These are phyloP conservation scores for Diaporthe ilicicola DNA, from an alignment of 2,329 filamentous ascomycete genomes.

Conservation along the genomic window DNA sequence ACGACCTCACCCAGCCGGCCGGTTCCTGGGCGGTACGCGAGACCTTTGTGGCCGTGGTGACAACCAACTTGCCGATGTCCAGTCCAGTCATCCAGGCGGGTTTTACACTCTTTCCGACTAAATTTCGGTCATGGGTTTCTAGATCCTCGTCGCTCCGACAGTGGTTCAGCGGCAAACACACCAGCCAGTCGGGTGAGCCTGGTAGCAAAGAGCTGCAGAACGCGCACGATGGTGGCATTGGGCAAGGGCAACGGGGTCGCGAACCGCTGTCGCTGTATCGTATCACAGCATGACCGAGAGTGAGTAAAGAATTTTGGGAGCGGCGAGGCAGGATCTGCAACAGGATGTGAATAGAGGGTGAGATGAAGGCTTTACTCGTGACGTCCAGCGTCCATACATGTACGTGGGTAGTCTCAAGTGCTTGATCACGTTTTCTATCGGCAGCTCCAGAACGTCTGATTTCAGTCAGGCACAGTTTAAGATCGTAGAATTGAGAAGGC, in stretches of 20 bases:
- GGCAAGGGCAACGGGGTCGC: neutral
- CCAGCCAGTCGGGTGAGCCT: neutral
- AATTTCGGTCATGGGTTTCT: neutral
- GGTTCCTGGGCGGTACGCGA: constrained; percentile 48
- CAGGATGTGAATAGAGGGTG: neutral
- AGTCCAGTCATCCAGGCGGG: neutral
- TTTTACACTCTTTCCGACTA: neutral
- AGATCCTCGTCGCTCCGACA: neutral
- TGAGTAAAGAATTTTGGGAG: constrained; percentile 2
- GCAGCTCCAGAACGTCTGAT: too few species aligned
- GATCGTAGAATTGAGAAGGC: too few species aligned
- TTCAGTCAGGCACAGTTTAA: too few species aligned
- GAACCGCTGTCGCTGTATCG: constrained; percentile 4
- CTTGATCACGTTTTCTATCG: too few species aligned
- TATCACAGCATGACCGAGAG: constrained; percentile 3
- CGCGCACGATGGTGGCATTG: neutral
- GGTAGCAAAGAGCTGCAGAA: neutral
- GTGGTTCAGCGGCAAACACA: neutral
- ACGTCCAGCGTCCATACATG: too few species aligned
- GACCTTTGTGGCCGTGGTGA: constrained; percentile 24
- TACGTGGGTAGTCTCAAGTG: too few species aligned
- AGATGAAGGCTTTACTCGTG: too few species aligned
- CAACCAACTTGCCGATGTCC: constrained; percentile 19
- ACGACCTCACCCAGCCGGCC: constrained; percentile 44
- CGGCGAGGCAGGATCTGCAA: neutral